Base-by-base conservation (phyloP, 495 filamentous ascomycete species). In the Penicillium ochrochloron region DNA sequence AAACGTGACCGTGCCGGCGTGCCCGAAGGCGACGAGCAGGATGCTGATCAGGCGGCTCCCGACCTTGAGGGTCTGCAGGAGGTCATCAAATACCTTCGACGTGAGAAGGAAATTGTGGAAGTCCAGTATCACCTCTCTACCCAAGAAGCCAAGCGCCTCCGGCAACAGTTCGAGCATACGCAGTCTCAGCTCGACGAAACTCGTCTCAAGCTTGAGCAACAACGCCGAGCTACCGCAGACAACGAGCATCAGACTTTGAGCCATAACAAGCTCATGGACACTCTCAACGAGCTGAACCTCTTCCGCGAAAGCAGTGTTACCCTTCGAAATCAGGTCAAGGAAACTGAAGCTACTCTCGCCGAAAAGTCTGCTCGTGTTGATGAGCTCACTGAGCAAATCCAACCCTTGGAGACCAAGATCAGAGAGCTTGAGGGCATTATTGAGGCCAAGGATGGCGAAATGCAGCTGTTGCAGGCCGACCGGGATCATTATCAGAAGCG, bases 41-140 rank as follows among this genome's bases (percentile, higher is more conserved):
- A 80, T 23, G 72, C 75, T 6, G 75, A 81, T 10, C 72, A 76
- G 10, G 64, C 75, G 19, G 76, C 79, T 17, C 77, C 83, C 0
- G 86, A 85, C 41, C 73, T 88, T 19, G 90, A 92, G 61, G 90
- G 90, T 62, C 85, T 97, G 29, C 89, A 94, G 60, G 93, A 97
- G 69, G 84, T 98, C 42, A 93, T 96, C 76, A 88, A 86, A 55
- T 98, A 92, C 76, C 80, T 98, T 58, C 88, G 96, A n/a, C 88
- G 91, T 50, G 96, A 98, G 78, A 98, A 97, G 78, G 94, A 98
- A 69, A 98, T 99, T 67, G 88, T 97, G 4, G 94, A 98, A 62
- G 92, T 97, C 8, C 94, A 98, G 70, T 92, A 92, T 63, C 92
- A 97, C 65, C 83, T 97, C 35, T 92, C 92, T 53, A 79, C 89